Conservation (phyloP, 2,329 filamentous ascomycete genomes). For the Chaetomium sp. region DNA sequence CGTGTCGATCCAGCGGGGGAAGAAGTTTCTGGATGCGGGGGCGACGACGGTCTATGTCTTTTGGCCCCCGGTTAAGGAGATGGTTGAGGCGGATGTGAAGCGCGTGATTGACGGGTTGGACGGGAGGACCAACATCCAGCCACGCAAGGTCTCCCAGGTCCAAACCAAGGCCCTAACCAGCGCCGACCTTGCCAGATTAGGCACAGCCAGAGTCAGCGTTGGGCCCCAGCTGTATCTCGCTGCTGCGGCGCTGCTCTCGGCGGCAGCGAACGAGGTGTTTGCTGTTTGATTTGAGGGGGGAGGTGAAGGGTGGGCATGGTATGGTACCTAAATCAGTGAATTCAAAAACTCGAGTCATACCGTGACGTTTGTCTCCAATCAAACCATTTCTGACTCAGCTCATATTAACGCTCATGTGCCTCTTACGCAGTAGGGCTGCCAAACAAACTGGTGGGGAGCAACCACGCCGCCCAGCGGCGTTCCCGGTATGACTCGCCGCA, state of each 20-base stretch:
- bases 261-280: slow-evolving; percentile 25
- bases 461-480: background rate
- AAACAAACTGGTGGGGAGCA: background rate
- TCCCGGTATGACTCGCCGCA: background rate
- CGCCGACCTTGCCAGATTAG: slow-evolving; percentile 44
- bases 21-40: slow-evolving; percentile 52
- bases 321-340: background rate
- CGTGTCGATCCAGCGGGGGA: slow-evolving; percentile 49
- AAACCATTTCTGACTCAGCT: background rate
- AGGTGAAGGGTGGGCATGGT: too few species aligned
- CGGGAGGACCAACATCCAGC: slow-evolving; percentile 41
- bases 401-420: background rate
- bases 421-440: background rate
- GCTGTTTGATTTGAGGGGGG: background rate
- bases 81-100: slow-evolving; percentile 43
- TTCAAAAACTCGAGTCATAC: background rate
- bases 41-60: slow-evolving; percentile 56
- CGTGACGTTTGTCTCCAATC: background rate
- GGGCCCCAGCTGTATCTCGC: slow-evolving; percentile 40
- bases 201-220: slow-evolving; percentile 51
- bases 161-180: slow-evolving; percentile 36
- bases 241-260: slow-evolving; percentile 15
- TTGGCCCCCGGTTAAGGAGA: slow-evolving; percentile 44
- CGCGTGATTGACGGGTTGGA: slow-evolving; percentile 45
- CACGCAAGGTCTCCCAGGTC: slow-evolving; percentile 38